A percentile compares a stretch with the other conserved stretches of the same genome.
Conservation (phyloP, 768 basidiomycete species). For the Dentipellis sp. region DNA sequence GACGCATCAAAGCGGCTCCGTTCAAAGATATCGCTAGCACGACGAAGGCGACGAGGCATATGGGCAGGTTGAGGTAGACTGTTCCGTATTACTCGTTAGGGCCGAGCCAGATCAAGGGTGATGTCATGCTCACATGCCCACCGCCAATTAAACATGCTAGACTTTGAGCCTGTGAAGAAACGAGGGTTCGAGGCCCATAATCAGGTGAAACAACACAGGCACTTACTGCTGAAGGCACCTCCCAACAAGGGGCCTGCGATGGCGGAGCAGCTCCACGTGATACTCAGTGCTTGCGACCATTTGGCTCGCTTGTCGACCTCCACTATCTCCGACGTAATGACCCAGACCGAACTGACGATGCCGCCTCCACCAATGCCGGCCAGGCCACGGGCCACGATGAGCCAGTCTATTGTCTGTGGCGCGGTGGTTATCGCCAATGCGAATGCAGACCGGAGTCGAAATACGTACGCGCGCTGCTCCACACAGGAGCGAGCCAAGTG, state of each 20-base stretch:
- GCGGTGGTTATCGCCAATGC: not conserved
- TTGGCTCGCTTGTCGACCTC: slow-evolving; percentile 59
- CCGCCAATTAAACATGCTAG: slow-evolving; percentile 52
- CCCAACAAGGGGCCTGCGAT: slow-evolving; percentile 79
- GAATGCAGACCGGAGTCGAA: slow-evolving; percentile 12
- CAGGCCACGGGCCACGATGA: slow-evolving; percentile 54
- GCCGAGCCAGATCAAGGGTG: slow-evolving; percentile 1
- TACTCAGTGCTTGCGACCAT: slow-evolving; percentile 78
- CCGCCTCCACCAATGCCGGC: slow-evolving; percentile 85
- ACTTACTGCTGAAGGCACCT: slow-evolving; percentile 70
- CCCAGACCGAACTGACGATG: slow-evolving; percentile 80
- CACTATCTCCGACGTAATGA: slow-evolving; percentile 79
- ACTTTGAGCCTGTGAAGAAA: slow-evolving; percentile 6
- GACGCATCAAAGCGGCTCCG: slow-evolving; percentile 36
- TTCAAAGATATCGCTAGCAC: slow-evolving; percentile 56
- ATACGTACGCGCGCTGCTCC: slow-evolving; percentile 57
- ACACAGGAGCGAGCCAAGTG: slow-evolving; percentile 72
- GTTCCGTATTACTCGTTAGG: slow-evolving; percentile 8
- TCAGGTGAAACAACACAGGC: not conserved
- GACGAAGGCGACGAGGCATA: slow-evolving; percentile 51
- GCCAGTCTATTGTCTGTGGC: slow-evolving; percentile 44
- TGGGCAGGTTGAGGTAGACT: slow-evolving; percentile 82
- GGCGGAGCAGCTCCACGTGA: slow-evolving; percentile 84
- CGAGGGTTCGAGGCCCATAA: slow-evolving; percentile 1
- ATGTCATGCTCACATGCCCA: slow-evolving; percentile 64